Percentiles rank a stretch among this genome's conserved stretches.
These are phyloP conservation scores for Allantophomopsis cytisporea DNA, from an alignment of 2,329 filamentous ascomycete species.

Conservation along the genomic window DNA sequence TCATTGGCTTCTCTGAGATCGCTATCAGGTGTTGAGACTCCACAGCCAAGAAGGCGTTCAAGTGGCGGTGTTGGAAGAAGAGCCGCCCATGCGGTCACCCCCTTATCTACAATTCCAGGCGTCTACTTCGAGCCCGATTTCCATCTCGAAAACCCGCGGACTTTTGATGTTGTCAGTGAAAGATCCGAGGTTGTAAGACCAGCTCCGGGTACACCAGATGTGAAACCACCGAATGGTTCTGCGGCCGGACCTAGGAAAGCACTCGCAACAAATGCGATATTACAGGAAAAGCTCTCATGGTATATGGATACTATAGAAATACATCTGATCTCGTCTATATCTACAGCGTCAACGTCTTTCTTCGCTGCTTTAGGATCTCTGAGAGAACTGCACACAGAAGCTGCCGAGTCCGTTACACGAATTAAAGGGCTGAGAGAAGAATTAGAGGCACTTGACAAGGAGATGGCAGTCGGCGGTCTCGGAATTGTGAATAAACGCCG, in stretches of 20 bases:
- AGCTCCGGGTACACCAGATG: conserved; percentile 36
- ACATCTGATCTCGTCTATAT: conserved; percentile 91
- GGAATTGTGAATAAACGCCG: conserved; percentile 75
- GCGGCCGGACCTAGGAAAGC: conserved; percentile 61
- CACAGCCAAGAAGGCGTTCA: conserved; percentile 29
- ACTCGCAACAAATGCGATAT: conserved; percentile 86
- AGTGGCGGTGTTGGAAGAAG: conserved; percentile 38
- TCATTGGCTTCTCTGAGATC: conserved; percentile 27
- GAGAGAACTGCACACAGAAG: conserved; percentile 82
- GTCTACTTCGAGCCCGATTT: conserved; percentile 93
- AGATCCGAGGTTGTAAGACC: conserved; percentile 75
- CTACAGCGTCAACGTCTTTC: conserved; percentile 88
- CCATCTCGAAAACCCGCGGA: conserved; percentile 83
- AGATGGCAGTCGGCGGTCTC: conserved; percentile 75
- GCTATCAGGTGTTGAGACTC: conserved; percentile 14
- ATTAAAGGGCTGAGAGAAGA: conserved; percentile 75
- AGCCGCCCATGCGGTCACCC: conserved; percentile 60
- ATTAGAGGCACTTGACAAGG: conserved; percentile 66
- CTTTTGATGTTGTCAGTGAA: conserved; percentile 89
- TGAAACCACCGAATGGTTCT: conserved; percentile 41
- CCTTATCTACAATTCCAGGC: conserved; percentile 74
- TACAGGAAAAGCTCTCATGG: conserved; percentile 98
- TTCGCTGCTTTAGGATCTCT: conserved; percentile 88
- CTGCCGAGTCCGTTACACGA: conserved; percentile 75
- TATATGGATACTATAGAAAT: conserved; percentile 99